Evolutionary conservation across 179 eudicot species (phyloP).

Genomic region (Patellifolia procumbens): DNA sequence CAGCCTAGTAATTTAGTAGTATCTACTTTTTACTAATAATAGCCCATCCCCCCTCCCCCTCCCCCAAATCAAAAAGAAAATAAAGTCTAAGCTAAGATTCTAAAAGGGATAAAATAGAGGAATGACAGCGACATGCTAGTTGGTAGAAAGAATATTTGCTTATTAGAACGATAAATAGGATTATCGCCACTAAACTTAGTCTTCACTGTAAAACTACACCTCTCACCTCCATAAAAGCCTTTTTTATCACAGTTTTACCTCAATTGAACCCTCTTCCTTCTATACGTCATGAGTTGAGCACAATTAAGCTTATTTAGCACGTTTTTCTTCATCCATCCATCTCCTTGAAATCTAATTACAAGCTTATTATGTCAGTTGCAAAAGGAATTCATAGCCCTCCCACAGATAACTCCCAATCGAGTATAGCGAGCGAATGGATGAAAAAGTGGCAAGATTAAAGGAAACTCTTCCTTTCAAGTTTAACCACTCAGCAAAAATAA

Average conservation of each 20-base stretch:
- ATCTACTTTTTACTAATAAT: too few species aligned
- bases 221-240: neutral
- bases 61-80: too few species aligned
- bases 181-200: too few species aligned
- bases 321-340: neutral
- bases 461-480: slow-evolving; percentile 1
- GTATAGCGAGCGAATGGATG: neutral
- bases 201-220: neutral
- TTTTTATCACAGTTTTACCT: neutral
- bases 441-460: neutral
- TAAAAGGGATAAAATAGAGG: too few species aligned
- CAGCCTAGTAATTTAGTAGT: too few species aligned
- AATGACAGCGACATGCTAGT: too few species aligned
- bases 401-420: neutral
- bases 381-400: neutral
- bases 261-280: neutral
- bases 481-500: neutral
- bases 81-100: too few species aligned
- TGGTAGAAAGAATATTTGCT: too few species aligned
- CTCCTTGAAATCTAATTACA: neutral
- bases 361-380: neutral
- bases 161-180: too few species aligned
- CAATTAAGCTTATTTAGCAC: neutral
- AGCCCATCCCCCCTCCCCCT: too few species aligned
- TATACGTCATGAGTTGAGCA: neutral